Percentiles rank a stretch among this genome's conserved stretches.
Evolutionary conservation across 202 grass and related monocot species (phyloP).

Genomic region (Carex sylvatica): DNA sequence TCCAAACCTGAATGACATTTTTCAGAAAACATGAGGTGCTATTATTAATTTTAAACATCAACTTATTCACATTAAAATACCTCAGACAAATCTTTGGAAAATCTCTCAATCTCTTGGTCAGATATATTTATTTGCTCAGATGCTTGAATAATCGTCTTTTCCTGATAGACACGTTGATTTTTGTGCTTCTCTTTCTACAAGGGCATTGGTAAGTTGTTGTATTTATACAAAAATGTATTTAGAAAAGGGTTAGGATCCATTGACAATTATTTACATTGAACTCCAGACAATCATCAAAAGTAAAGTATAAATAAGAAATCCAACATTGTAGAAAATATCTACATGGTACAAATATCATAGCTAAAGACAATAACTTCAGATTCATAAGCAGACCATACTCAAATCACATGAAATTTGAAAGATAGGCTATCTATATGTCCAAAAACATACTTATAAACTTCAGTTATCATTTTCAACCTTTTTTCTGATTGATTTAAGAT

Average conservation of each 20-base stretch:
- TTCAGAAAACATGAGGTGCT: background rate
- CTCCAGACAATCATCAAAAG: background rate
- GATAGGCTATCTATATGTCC: background rate
- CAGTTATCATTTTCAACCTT: background rate
- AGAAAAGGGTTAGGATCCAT: constrained; percentile 10
- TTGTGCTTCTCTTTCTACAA: constrained; percentile 81
- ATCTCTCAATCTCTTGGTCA: constrained; percentile 45
- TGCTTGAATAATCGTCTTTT: constrained; percentile 51
- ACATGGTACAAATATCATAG: background rate
- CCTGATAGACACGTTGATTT: constrained; percentile 54
- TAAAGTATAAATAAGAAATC: background rate
- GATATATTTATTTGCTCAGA: constrained; percentile 43
- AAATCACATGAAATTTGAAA: background rate
- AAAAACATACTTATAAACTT: background rate
- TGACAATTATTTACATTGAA: too few species aligned
- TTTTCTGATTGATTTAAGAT: background rate
- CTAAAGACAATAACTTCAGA: too few species aligned
- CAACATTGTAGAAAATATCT: background rate
- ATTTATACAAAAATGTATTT: constrained; percentile 13
- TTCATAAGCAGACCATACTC: background rate
- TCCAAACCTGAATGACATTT: background rate
- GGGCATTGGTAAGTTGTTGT: constrained; percentile 87
- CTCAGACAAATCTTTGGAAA: constrained; percentile 68
- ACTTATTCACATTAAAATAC: constrained; percentile 33
- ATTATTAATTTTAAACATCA: background rate